A percentile compares a stretch with the other conserved stretches of the same genome.
These are phyloP conservation scores for Alternaria sp. DNA, from an alignment of 2,329 filamentous ascomycete genomes.

Conservation along the genomic window DNA sequence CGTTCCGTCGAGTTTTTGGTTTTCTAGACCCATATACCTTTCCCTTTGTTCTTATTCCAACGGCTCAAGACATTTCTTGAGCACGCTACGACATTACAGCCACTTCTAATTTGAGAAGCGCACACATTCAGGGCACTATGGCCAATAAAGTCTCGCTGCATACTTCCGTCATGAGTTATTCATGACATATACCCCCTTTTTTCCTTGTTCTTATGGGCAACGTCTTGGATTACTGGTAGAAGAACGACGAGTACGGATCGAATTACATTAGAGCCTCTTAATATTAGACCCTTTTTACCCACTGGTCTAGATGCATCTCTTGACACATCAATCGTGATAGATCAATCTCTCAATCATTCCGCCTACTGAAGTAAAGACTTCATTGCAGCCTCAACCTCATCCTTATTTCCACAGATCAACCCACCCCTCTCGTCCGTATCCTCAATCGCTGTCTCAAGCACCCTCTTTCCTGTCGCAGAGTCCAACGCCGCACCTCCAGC, in stretches of 20 bases:
- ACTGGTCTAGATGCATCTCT: neutral
- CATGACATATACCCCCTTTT: neutral
- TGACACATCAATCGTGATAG: neutral
- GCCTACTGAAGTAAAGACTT: constrained; percentile 1
- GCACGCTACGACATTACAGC: neutral
- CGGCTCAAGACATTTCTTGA: neutral
- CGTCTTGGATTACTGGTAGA: neutral
- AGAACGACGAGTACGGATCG: neutral
- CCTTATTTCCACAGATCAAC: constrained; percentile 38
- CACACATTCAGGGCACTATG: neutral
- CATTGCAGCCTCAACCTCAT: constrained; percentile 35
- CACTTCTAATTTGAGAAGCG: neutral
- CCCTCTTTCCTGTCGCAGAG: constrained; percentile 41
- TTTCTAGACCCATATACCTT: neutral
- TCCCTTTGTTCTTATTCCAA: neutral
- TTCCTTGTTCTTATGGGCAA: neutral
- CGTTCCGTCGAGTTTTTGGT: neutral
- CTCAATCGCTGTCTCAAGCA: constrained; percentile 27
- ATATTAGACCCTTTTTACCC: neutral
- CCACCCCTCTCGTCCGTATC: constrained; percentile 44
- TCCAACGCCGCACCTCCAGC: constrained; percentile 65
- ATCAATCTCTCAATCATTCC: neutral
- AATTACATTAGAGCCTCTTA: neutral
- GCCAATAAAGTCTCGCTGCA: neutral
- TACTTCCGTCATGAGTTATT: neutral